Evolutionary conservation across 208 protist species (phyloP).

Genomic region (Porcisia deanei): DNA sequence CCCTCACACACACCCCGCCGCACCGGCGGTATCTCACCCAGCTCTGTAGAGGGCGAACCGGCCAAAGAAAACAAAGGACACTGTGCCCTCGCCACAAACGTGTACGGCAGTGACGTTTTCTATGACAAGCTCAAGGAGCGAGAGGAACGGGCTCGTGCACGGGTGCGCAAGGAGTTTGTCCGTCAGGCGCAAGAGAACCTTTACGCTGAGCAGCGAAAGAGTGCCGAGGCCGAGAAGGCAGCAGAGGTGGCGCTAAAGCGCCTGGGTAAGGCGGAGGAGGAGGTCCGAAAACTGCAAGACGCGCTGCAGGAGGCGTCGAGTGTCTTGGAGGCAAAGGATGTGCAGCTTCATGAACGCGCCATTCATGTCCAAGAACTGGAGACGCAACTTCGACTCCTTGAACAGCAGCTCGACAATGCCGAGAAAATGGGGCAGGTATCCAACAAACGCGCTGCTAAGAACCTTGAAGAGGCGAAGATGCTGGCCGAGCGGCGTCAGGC

Average conservation of each 20-base stretch:
- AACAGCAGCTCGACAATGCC: slow-evolving; percentile 19
- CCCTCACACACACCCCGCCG: slow-evolving; percentile 2
- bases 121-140: slow-evolving; percentile 36
- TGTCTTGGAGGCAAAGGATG: slow-evolving; percentile 25
- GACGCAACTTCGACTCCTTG: slow-evolving; percentile 16
- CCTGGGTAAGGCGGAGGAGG: slow-evolving; percentile 13
- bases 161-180: slow-evolving; percentile 34
- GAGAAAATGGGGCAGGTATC: not conserved
- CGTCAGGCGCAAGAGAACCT: slow-evolving; percentile 32
- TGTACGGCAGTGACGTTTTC: slow-evolving; percentile 21
- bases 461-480: slow-evolving; percentile 13
- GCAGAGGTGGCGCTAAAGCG: slow-evolving; percentile 7
- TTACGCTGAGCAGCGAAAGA: slow-evolving; percentile 28
- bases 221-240: slow-evolving; percentile 27
- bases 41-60: not conserved
- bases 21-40: not conserved
- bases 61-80: not conserved
- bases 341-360: slow-evolving; percentile 27
- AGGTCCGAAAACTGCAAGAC: not conserved
- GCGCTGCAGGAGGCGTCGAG: slow-evolving; percentile 13
- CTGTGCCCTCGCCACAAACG: not conserved
- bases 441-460: not conserved
- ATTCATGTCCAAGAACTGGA: slow-evolving; percentile 30
- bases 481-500: slow-evolving; percentile 14
- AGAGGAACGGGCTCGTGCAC: slow-evolving; percentile 34